Conservation (phyloP, 2,329 filamentous ascomycete species). For the Achaetomium macrosporum region DNA sequence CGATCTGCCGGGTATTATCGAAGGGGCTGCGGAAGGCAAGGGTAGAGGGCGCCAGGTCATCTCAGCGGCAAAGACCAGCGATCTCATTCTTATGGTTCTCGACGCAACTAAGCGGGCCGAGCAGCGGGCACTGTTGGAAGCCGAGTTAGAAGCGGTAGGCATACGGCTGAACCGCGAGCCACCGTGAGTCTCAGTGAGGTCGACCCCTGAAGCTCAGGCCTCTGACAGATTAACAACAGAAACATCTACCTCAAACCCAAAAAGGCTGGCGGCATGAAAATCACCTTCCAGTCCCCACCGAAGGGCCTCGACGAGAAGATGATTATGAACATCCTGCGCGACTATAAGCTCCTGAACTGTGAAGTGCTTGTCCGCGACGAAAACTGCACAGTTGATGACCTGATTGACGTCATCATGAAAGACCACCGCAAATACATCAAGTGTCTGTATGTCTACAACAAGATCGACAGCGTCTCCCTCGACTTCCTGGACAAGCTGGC, state of each 20-base stretch:
- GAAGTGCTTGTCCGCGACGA: slow-evolving; percentile 95
- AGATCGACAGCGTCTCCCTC: slow-evolving; percentile 91
- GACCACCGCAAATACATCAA: slow-evolving; percentile 96
- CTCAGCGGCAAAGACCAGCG: slow-evolving; percentile 95
- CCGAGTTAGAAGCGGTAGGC: slow-evolving; percentile 88
- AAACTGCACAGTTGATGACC: slow-evolving; percentile 90
- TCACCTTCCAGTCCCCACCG: slow-evolving; percentile 84
- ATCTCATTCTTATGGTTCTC: slow-evolving; percentile 92
- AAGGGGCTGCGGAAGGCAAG: slow-evolving; percentile 92
- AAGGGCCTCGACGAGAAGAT: slow-evolving; percentile 96
- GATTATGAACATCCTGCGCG: slow-evolving; percentile 92
- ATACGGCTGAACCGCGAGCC: slow-evolving; percentile 89
- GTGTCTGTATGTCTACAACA: slow-evolving; percentile 98
- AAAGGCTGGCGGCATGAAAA: slow-evolving; percentile 97
- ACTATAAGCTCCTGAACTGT: slow-evolving; percentile 98
- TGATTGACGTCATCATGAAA: slow-evolving; percentile 99
- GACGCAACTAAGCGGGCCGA: slow-evolving; percentile 96
- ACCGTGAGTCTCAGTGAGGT: slow-evolving; percentile 53
- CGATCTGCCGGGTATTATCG: slow-evolving; percentile 96
- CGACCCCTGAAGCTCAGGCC: too few relatives aligned
- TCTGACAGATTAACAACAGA: slow-evolving; percentile 36
- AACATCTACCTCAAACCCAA: slow-evolving; percentile 98
- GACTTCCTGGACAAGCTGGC: slow-evolving; percentile 91
- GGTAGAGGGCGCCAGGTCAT: slow-evolving; percentile 94
- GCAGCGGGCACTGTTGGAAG: slow-evolving; percentile 82